A percentile compares a stretch with the other conserved stretches of the same genome.
These are phyloP conservation scores for Cercospora zeina DNA, from an alignment of 2,329 filamentous ascomycete species.

Conservation along the genomic window DNA sequence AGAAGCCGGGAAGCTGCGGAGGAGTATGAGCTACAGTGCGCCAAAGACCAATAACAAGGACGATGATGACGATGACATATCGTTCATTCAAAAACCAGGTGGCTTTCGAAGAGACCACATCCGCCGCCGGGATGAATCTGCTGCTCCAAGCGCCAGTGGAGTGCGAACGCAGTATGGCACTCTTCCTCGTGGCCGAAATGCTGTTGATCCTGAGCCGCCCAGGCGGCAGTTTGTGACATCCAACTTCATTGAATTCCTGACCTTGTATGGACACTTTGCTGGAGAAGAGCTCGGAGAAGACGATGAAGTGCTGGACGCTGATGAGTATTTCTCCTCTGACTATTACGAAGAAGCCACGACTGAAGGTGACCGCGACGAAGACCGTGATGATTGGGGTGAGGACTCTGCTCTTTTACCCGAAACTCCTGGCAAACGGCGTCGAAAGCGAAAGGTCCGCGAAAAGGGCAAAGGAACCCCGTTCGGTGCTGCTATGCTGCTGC, in stretches of 20 bases:
- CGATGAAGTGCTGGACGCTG: conserved; percentile 80
- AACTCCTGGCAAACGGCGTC: conserved; percentile 65
- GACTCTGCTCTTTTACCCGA: conserved; percentile 70
- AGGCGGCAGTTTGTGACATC: conserved; percentile 71
- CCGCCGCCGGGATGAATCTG: conserved; percentile 66
- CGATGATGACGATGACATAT: conserved; percentile 74
- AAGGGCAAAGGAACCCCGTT: conserved; percentile 75
- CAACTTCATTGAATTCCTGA: conserved; percentile 94
- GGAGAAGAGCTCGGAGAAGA: conserved; percentile 97
- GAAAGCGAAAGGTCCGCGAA: conserved; percentile 73
- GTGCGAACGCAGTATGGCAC: conserved; percentile 30
- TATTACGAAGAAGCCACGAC: conserved; percentile 58
- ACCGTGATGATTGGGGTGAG: conserved; percentile 80
- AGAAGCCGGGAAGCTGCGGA: conserved; percentile 60
- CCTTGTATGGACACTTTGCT: conserved; percentile 94
- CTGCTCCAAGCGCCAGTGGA: conserved; percentile 48
- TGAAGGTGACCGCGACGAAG: conserved; percentile 46
- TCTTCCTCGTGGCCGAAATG: conserved; percentile 13
- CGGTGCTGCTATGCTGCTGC: conserved; percentile 77
- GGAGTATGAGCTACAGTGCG: conserved; percentile 85
- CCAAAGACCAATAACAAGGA: conserved; percentile 75
- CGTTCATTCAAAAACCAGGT: conserved; percentile 86
- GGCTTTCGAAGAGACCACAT: conserved; percentile 91
- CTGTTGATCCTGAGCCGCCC: conserved; percentile 31
- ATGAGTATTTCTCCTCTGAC: conserved; percentile 89